A percentile compares a stretch with the other conserved stretches of the same genome.
phyloP scores from a whole-genome alignment of 2,329 filamentous ascomycete genomes.

The Fonsecaea multimorphosa region DNA sequence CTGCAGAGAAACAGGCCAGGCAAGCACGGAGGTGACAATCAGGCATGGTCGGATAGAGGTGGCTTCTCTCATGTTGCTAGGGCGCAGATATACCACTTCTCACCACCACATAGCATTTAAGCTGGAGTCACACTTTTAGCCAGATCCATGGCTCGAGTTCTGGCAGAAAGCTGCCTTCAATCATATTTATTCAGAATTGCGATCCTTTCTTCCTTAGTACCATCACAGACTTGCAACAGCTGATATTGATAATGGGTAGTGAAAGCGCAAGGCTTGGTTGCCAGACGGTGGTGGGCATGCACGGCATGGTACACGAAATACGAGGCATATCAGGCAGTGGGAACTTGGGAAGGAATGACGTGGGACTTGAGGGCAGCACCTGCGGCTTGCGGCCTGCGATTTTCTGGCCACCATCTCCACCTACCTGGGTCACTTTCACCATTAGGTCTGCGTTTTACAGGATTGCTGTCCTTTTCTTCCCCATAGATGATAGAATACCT shows the following conservation, averaged over 20 bases:
- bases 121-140: not conserved
- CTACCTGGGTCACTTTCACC: not conserved
- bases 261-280: not conserved
- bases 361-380: not conserved
- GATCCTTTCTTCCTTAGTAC: not conserved
- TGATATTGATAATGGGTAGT: not conserved
- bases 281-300: too few relatives aligned
- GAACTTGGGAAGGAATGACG: not conserved
- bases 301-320: conserved; percentile 3
- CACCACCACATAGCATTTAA: not conserved
- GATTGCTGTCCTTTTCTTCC: not conserved
- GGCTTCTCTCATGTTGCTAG: not conserved
- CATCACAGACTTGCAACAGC: not conserved
- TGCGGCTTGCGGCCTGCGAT: not conserved
- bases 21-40: not conserved
- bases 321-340: not conserved
- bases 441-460: not conserved
- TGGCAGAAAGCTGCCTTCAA: not conserved
- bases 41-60: not conserved
- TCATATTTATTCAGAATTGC: not conserved
- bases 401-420: not conserved
- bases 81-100: not conserved
- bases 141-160: not conserved
- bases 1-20: not conserved
- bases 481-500: conserved; percentile 1